phyloP scores from a whole-genome alignment of 257 asterid species.

The Mentha longifolia region DNA sequence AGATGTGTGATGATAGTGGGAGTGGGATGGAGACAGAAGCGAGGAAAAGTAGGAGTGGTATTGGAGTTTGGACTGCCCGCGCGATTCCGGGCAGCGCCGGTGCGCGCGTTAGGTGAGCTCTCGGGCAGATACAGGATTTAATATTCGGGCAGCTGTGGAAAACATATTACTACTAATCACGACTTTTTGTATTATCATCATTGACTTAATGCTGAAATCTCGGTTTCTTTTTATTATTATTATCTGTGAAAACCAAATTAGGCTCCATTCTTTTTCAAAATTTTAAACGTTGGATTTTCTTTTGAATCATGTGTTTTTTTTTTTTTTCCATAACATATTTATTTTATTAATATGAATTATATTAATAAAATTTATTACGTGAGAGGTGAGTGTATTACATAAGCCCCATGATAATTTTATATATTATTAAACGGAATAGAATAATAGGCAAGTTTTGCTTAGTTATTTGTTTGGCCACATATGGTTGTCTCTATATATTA shows the following conservation, averaged over 20 bases:
- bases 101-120: constrained; percentile 28
- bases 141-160: constrained; percentile 33
- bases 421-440: too few species aligned
- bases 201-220: constrained; percentile 25
- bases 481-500: not conserved
- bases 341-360: too few species aligned
- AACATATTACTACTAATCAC: not conserved
- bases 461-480: not conserved
- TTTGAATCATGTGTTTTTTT: too few species aligned
- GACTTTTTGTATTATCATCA: not conserved
- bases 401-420: too few species aligned
- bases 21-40: constrained; percentile 27
- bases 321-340: too few species aligned
- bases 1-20: constrained; percentile 19
- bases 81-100: constrained; percentile 47
- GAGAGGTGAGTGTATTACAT: too few species aligned
- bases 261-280: not conserved
- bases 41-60: constrained; percentile 29
- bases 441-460: too few species aligned
- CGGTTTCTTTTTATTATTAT: too few species aligned
- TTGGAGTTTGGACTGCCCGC: constrained; percentile 64
- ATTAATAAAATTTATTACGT: too few species aligned
- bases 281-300: not conserved
- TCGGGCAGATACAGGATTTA: constrained; percentile 45
- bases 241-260: not conserved